Evolutionary conservation across 139 green algal species (phyloP), one percentile per base, ranked within the genome.

Genomic region (Auxenochlorella pyrenoidosa): DNA sequence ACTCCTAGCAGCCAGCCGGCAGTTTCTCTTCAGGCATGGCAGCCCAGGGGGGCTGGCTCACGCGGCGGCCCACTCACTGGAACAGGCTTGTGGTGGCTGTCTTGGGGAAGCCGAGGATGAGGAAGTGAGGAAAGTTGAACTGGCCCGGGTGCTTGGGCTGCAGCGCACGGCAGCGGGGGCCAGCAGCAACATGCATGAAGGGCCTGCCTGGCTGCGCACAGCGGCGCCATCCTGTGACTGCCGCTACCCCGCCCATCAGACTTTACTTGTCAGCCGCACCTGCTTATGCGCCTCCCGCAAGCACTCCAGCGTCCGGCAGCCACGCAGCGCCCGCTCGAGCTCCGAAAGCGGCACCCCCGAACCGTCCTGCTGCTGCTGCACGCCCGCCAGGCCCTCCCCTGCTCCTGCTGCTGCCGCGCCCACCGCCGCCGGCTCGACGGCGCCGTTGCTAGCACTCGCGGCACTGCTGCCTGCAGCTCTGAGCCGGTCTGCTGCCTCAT

Each of bases 101-200:
- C n/a, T 83, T 83, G 51, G 78, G 78, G 34, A 83, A 83, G n/a
- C 78, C 78, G 18, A 83, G 78, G 4, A 83, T n/a, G 34, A 54
- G 44, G 34, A 83, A 83, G 51, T 83, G 78, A 13, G 78, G 78
- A 34, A 83, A 83, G 54, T 83, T 83, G 78, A 83, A 83, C n/a
- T 83, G 78, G 8, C 12, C 0, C 12, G 78, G 51, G 51, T 72
- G 78, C 78, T 83, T 83, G 34, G 78, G 54, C 78, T 83, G 78
- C 78, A 71, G 34, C n/a, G 34, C 70, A 47, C 34, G 32, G 66
- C n/a, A 63, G 18, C 30, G 10, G 34, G 66, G 66, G 30, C 12
- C 66, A 40, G 32, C 32, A 40, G 66, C 15, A 63, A 24, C 18
- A 13, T n/a, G 54, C 15, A 3, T 63, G 54, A 63, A 63, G 22